Evolutionary conservation across 768 basidiomycete genomes (phyloP), one percentile per base, ranked within the genome.

Genomic region (Sporobolomyces pararoseus): DNA sequence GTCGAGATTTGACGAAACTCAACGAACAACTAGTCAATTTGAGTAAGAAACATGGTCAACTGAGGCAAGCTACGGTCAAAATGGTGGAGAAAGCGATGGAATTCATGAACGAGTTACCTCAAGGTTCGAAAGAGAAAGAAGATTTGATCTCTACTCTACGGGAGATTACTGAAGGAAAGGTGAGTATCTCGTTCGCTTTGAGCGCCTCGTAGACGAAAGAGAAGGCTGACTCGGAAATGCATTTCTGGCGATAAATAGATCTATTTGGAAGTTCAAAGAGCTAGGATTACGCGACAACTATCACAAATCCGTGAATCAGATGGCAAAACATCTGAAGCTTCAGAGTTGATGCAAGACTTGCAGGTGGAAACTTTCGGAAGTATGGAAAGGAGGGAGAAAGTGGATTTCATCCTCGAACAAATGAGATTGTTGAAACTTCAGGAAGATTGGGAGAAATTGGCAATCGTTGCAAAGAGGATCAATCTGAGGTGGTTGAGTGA

Each of bases 341-440:
- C 91, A 0, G 96, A 98, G 72, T 82, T 98, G 34, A 84, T 98
- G 70, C 88, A 88, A 29, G 96, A 99, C 67, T 86, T 99, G 3
- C 94, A 97, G 82, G 94, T 99, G 46, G 96, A 99, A 81, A 98
- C 96, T 2, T 99, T 97, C 79, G 97, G 94, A 19, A 92, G 91
- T 9, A 98, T 99, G 96, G 91, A 97, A 73, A 87, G 93, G 68
- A 82, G 89, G 77, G 96, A 99, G 80, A 99, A 99, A 84, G 96
- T 92, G 6, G 92, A 98, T 79, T 97, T 99, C 77, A 90, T 99
- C 74, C 81, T 98, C 51, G 95, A 98, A 80, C 96, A 98, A 80
- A 98, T 99, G 92, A 84, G 96, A 66, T 79, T 98, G 59, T 82
- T 94, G 76, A 86, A 90, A 59, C 83, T 85, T 49, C 79, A 59